Base-by-base conservation (phyloP, 1,139 yeast species). In the Nakaseomyces delphensis region DNA sequence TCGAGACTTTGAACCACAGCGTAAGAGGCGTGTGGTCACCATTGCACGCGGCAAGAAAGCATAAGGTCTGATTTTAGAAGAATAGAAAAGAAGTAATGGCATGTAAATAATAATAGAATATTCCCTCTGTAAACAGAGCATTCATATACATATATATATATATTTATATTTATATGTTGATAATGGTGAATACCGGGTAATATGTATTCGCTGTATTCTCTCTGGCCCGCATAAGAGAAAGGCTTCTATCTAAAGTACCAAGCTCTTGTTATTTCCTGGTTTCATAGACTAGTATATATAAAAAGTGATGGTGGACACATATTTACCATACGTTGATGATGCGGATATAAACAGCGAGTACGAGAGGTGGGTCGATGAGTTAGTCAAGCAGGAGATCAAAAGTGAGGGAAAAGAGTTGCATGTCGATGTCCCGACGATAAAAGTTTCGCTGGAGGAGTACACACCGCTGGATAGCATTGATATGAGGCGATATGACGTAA, bases 11-110 rank as follows among this genome's bases (percentile, higher is more conserved):
- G 47, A 91, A 89, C 62, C 77, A 76, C 47, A 81, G 95, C 41
- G 91, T 91, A 14, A 82, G 99, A 72, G 99, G 98, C 56, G 73
- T 91, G 42, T 91, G 99, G 98, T 86, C 96, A 40, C 98, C 98
- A 44, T 72, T 91, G 70, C 96, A 91, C 61, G 81, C 83, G 62
- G 69, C 70, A 31, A 70, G 69, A 59, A 77, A 94, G 66, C 80
- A 76, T 67, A 79, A 73, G 58, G 74, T 85, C 43, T 84, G 16
- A 24, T n/a, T n/a, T n/a, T n/a, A n/a, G n/a, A n/a, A n/a, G n/a
- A n/a, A n/a, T n/a, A n/a, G n/a, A n/a, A n/a, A n/a, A n/a, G n/a
- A n/a, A n/a, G n/a, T n/a, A n/a, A n/a, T n/a, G n/a, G n/a, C n/a
- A 14, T 23, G 3, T 18, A 23, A 29, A 21, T 28, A 30, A 19